Percentiles rank a stretch among this genome's conserved stretches.
Evolutionary conservation across 2,329 filamentous ascomycete species (phyloP).

Genomic region (Aureobasidium sp.): DNA sequence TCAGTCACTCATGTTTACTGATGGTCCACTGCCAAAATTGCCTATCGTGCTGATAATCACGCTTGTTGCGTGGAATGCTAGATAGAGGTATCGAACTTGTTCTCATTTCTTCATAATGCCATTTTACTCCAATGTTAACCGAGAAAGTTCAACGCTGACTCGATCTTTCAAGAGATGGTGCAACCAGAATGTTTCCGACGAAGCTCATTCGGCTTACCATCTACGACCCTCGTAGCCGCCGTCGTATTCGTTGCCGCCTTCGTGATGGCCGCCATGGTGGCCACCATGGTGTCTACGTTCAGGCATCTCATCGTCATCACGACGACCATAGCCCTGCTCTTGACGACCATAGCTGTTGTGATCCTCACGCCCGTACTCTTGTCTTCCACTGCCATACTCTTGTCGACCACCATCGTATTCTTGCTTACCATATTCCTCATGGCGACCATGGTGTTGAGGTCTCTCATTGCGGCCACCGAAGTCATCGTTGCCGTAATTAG

Average conservation of each 20-base stretch:
- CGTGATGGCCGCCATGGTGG: background rate
- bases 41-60: too few species aligned
- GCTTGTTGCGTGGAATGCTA: too few species aligned
- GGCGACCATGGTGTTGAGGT: background rate
- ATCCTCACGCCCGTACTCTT: constrained; percentile 13
- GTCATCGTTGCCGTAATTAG: background rate
- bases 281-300: constrained; percentile 4
- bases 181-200: background rate
- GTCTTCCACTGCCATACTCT: constrained; percentile 11
- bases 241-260: background rate
- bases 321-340: background rate
- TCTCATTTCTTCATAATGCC: background rate
- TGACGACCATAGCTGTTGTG: constrained; percentile 10
- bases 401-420: constrained; percentile 15
- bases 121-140: background rate
- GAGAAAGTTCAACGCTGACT: background rate
- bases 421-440: constrained; percentile 12
- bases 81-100: background rate
- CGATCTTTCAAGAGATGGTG: background rate
- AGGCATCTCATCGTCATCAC: constrained; percentile 4
- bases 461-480: constrained; percentile 3
- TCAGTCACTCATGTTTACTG: too few species aligned
- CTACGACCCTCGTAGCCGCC: constrained; percentile 2
- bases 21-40: too few species aligned
- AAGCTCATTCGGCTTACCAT: background rate